phyloP scores from a whole-genome alignment of 1,139 yeast species.

The Suhomyces kunorum region DNA sequence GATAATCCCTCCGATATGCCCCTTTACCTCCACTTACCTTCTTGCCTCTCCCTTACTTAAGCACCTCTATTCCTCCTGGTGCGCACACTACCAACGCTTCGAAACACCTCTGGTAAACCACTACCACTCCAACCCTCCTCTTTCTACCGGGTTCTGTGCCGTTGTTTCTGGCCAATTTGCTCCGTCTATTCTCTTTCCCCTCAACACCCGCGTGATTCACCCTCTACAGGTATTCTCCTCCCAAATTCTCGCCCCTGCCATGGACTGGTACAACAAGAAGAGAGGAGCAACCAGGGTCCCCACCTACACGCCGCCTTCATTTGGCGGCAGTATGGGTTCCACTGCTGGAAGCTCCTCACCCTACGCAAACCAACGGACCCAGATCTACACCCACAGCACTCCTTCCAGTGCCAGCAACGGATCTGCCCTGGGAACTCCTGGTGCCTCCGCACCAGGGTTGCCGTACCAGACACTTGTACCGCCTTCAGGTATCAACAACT shows the following conservation, averaged over 20 bases:
- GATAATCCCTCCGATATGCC: no score
- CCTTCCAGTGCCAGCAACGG: slow-evolving; percentile 3
- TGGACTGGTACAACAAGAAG: slow-evolving; percentile 17
- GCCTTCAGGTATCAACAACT: background rate
- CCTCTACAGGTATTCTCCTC: no score
- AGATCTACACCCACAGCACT: slow-evolving; percentile 9
- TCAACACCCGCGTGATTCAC: background rate
- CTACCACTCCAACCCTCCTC: no score
- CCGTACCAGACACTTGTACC: slow-evolving; percentile 6
- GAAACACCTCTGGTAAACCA: no score
- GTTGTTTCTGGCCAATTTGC: no score
- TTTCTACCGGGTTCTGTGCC: no score
- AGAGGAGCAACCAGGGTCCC: slow-evolving; percentile 10
- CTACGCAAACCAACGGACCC: slow-evolving; percentile 12
- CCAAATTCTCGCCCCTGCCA: background rate
- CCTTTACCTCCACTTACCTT: no score
- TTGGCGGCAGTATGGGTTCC: slow-evolving; percentile 8
- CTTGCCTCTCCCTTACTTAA: no score
- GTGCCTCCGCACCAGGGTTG: slow-evolving; percentile 1
- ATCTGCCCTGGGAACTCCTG: slow-evolving; percentile 5
- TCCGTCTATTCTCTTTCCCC: no score
- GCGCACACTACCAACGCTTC: no score
- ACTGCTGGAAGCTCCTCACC: slow-evolving; percentile 12
- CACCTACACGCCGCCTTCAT: slow-evolving; percentile 11
- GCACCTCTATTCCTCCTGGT: no score